These are phyloP conservation scores for Astrothelium macrocarpum DNA, from an alignment of 495 filamentous ascomycete genomes.

Conservation along the genomic window DNA sequence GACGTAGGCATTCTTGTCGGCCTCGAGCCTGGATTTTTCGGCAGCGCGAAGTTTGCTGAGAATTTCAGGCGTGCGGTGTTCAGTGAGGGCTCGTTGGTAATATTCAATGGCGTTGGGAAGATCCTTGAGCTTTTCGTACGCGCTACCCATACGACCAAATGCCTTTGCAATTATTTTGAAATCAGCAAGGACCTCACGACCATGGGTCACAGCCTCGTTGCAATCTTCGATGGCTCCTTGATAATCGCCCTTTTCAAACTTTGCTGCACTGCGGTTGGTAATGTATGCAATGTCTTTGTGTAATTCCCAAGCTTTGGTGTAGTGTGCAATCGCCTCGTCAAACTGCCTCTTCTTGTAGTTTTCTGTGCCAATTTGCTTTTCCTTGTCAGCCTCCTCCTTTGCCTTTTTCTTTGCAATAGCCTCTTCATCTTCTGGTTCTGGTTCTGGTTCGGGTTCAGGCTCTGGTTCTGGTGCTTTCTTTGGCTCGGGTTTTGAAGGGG, in stretches of 20 bases:
- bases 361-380: conserved; percentile 90
- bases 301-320: conserved; percentile 87
- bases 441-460: conserved; percentile 52
- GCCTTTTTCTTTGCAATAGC: conserved; percentile 72
- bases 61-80: conserved; percentile 93
- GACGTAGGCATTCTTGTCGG: conserved; percentile 72
- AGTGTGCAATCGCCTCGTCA: conserved; percentile 89
- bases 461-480: conserved; percentile 51
- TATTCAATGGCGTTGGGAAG: conserved; percentile 72
- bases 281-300: conserved; percentile 96
- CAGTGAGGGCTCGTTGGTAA: conserved; percentile 87
- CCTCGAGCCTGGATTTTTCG: conserved; percentile 76
- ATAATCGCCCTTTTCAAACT: conserved; percentile 93
- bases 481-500: conserved; percentile 40
- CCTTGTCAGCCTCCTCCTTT: conserved; percentile 83
- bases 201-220: conserved; percentile 80
- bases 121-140: conserved; percentile 84
- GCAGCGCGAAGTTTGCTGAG: conserved; percentile 86
- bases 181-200: conserved; percentile 75
- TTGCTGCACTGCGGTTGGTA: conserved; percentile 88
- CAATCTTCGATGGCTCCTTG: conserved; percentile 77
- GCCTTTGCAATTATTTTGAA: conserved; percentile 96
- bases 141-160: conserved; percentile 79
- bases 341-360: conserved; percentile 97
- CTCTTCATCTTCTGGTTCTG: conserved; percentile 69